Base-by-base conservation (phyloP, 163 green algal genomes). In the Scenedesmus sp. region DNA sequence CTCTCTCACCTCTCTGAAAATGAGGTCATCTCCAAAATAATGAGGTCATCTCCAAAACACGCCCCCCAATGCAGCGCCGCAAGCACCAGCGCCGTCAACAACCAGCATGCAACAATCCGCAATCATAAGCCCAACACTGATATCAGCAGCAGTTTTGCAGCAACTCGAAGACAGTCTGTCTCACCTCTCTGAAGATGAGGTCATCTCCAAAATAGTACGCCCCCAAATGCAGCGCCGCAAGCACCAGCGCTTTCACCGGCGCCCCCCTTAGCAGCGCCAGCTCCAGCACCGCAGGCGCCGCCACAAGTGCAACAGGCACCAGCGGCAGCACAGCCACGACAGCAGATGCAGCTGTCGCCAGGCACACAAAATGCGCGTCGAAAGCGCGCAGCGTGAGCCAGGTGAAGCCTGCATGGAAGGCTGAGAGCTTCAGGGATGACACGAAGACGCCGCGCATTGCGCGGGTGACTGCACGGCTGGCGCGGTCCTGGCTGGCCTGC, bases 341-440 rank as follows among this genome's bases (percentile, higher is more conserved):
- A 0, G 94, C 92, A 3, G 93, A 95, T 3, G 91, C 91, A 0
- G 94, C 90, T 0, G 94, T 94, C 3, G 91, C 90, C 52, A 92
- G 66, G 57, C 91, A 92, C 7, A 94, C 91, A 67, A 93, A 94
- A 26, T 94, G 90, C 10, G 82, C 74, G 46, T 56, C 77, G 34
- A 92, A 91, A 0, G 92, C 88, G 10, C 91, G 92, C 23, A 92
- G 70, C 4, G 90, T 90, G 54, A 93, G 82, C 90, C 96, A 97
- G n/a, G 94, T 95, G 92, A 97, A 97, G 23, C 93, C 79, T 4
- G 93, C 94, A 82, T 97, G 96, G 83, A 97, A 97, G 8, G 91
- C 87, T 5, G 95, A 91, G 5, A 98, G 94, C 91, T 97, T 97
- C 15, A 97, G 90, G 13, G 94, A 93, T n/a, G 94, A 95, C 1